These are phyloP conservation scores for Inonotus obliquus DNA, from an alignment of 1,284 basidiomycete species.

Conservation along the genomic window DNA sequence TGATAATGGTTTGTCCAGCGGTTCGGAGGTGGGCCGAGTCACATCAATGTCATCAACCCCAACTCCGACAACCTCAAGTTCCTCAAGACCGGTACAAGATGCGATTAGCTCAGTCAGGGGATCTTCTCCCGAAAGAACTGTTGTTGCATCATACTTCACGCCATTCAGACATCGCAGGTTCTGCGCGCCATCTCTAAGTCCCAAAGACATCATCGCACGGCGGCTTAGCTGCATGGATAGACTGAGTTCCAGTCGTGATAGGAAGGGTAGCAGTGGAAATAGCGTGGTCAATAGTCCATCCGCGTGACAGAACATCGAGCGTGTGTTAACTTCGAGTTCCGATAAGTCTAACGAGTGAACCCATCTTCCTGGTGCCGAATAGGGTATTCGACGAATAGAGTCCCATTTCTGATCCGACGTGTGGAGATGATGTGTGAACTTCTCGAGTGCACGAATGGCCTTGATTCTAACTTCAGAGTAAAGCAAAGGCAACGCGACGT, in stretches of 20 bases:
- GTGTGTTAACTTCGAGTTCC: conserved; percentile 39
- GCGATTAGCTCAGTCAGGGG: conserved; percentile 53
- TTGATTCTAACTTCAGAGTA: conserved; percentile 54
- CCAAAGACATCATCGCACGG: conserved; percentile 51
- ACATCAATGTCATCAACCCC: conserved; percentile 50
- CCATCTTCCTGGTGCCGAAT: conserved; percentile 82
- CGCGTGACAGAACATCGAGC: conserved; percentile 43
- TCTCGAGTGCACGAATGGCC: conserved; percentile 44
- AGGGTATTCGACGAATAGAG: conserved; percentile 76
- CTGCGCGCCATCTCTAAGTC: conserved; percentile 45
- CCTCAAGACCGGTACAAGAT: conserved; percentile 54
- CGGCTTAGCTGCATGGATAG: conserved; percentile 58
- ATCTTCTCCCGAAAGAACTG: conserved; percentile 32
- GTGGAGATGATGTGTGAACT: conserved; percentile 51
- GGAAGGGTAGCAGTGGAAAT: conserved; percentile 68
- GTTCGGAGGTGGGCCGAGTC: conserved; percentile 24
- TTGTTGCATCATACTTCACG: conserved; percentile 45
- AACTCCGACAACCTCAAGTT: conserved; percentile 59
- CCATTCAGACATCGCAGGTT: conserved; percentile 60
- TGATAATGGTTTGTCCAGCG: conserved; percentile 22
- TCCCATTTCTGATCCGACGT: conserved; percentile 77
- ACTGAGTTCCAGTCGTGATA: conserved; percentile 56
- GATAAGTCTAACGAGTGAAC: conserved; percentile 70
- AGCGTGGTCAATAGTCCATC: conserved; percentile 59
- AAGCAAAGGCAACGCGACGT: conserved; percentile 60